Conservation (phyloP, 495 filamentous ascomycete genomes). For the Xylaria acuta region DNA sequence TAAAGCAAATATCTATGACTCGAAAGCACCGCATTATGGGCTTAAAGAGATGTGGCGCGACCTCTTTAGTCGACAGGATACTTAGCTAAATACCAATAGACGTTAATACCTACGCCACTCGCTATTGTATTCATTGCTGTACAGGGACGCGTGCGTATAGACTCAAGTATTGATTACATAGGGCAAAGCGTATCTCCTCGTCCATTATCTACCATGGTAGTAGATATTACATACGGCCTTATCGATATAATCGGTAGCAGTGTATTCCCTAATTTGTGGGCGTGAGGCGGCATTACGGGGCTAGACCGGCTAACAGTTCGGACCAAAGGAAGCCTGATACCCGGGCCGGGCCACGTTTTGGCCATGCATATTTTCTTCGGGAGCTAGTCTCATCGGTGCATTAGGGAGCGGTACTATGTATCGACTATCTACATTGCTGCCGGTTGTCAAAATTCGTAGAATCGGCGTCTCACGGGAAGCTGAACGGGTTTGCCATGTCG, state of each 20-base stretch:
- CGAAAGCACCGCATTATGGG: constrained; percentile 76
- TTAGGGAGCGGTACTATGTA: background rate
- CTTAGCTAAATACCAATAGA: constrained; percentile 4
- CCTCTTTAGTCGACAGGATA: constrained; percentile 54
- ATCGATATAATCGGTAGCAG: background rate
- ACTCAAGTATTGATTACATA: background rate
- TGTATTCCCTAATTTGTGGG: constrained; percentile 1
- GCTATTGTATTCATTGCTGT: background rate
- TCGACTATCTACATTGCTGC: constrained; percentile 2
- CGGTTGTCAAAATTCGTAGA: background rate
- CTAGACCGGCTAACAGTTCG: constrained; percentile 22
- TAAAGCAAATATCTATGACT: constrained; percentile 70
- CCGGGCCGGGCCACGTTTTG: constrained; percentile 14
- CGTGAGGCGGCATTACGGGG: constrained; percentile 2
- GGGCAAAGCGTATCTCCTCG: too few species aligned
- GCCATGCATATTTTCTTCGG: background rate
- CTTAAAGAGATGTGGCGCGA: constrained; percentile 89
- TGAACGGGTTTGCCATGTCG: background rate
- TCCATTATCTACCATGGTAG: background rate
- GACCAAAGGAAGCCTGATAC: constrained; percentile 25
- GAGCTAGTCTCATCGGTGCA: constrained; percentile 8
- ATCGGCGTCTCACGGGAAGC: background rate
- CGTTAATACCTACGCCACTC: background rate
- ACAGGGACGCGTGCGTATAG: background rate
- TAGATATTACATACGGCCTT: background rate